Evolutionary conservation across 202 grass and related monocot species (phyloP), one percentile per base, ranked within the genome.

Genomic region (Carex sylvatica): DNA sequence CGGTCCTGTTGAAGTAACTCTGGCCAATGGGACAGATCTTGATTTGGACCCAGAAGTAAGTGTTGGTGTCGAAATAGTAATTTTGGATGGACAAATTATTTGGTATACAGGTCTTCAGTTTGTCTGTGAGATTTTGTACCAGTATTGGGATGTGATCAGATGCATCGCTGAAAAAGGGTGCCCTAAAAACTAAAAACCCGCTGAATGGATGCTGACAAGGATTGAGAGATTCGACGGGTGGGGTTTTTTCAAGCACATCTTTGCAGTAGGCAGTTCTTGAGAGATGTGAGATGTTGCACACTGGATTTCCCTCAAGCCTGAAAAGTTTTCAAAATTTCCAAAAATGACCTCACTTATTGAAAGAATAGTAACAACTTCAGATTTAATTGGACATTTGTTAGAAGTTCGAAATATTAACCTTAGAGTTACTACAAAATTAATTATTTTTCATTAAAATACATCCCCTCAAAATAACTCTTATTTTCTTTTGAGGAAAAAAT

Each of bases 281-380:
- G 36, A 91, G 86, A 79, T 84, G 19, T 46, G 65, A 55, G 51
- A 61, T 65, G 23, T 0, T 79, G 78, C 95, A 98, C 24, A 98
- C 40, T 54, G 90, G 92, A 72, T 98, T 98, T 86, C 92, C 92
- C 72, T 61, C 30, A 63, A 98, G 87, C 77, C 95, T 98, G 87
- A 30, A 51, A 40, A 68, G 36, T 67, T 16, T 65, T 12, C 16
- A 24, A 67, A 81, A 33, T 4, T 4, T 38, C 4, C 3, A 67
- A 8, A 44, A 42, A 47, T 38, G 31, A 63, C 55, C 19, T 80
- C 9, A 63, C 15, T 24, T 80, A 61, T 44, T 63, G 56, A 80
- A 63, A 6, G n/a, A 75, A 47, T 4, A 35, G 47, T 74, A 74
- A 30, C 3, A 6, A 22, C 2, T 54, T 74, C 6, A 33, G 0